A percentile compares a stretch with the other conserved stretches of the same genome.
Conservation (phyloP, 2,329 filamentous ascomycete species). For the Cercospora citrullina region DNA sequence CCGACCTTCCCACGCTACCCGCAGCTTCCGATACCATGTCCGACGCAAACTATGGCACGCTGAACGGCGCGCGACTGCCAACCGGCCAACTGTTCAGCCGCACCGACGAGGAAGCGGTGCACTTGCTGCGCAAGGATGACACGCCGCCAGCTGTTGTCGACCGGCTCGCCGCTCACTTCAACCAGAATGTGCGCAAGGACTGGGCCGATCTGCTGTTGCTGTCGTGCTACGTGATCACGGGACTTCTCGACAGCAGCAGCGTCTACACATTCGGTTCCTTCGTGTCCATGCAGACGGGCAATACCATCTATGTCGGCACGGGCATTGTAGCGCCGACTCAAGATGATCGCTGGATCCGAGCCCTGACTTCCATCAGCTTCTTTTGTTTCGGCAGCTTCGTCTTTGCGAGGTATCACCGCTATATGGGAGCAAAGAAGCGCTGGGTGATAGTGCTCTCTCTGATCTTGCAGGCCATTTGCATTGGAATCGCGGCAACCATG, state of each 20-base stretch:
- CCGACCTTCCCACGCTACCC: constrained; percentile 18
- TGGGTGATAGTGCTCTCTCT: constrained; percentile 61
- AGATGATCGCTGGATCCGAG: constrained; percentile 67
- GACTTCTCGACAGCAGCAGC: constrained; percentile 72
- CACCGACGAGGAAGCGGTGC: constrained; percentile 24
- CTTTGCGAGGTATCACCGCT: constrained; percentile 68
- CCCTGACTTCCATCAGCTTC: constrained; percentile 65
- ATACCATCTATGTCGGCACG: constrained; percentile 76
- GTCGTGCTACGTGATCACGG: constrained; percentile 73
- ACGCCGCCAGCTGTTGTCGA: background rate
- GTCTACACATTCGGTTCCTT: constrained; percentile 78
- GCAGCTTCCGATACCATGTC: constrained; percentile 18
- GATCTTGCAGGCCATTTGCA: constrained; percentile 44
- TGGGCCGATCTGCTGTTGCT: constrained; percentile 70
- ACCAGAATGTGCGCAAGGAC: constrained; percentile 57
- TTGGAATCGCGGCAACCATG: constrained; percentile 45
- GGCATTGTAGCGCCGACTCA: constrained; percentile 59
- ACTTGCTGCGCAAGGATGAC: constrained; percentile 19
- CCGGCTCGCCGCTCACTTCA: constrained; percentile 38
- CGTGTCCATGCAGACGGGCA: constrained; percentile 79
- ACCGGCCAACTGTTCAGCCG: constrained; percentile 20
- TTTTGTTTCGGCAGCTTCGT: constrained; percentile 73
- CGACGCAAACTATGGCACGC: constrained; percentile 23
- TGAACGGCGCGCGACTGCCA: constrained; percentile 9
- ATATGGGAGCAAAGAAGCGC: constrained; percentile 60